Evolutionary conservation across 2,329 filamentous ascomycete genomes (phyloP).

Genomic region (Biscogniauxia marginata): DNA sequence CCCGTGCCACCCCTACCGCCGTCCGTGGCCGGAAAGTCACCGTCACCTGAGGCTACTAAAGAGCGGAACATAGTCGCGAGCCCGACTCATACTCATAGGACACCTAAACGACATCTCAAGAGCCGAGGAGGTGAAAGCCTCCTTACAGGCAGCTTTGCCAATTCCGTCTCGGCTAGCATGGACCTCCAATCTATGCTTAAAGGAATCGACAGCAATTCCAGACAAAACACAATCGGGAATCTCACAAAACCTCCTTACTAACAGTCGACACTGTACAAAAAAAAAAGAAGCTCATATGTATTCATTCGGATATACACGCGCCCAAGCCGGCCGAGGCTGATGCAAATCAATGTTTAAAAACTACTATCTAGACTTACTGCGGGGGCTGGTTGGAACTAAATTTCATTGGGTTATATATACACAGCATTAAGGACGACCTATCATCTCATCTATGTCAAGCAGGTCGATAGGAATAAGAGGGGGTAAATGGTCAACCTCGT

Average conservation of each 20-base stretch:
- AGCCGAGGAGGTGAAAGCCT: slow-evolving; percentile 32
- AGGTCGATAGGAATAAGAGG: neutral
- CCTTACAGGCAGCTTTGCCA: slow-evolving; percentile 21
- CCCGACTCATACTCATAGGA: slow-evolving; percentile 37
- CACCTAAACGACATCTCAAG: slow-evolving; percentile 24
- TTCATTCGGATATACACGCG: slow-evolving; percentile 2
- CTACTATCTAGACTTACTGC: neutral
- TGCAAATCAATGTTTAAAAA: neutral
- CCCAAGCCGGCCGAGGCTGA: neutral
- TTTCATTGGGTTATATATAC: neutral
- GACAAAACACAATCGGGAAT: slow-evolving; percentile 32
- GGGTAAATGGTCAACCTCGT: neutral
- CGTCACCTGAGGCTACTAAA: slow-evolving; percentile 18
- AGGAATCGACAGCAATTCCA: slow-evolving; percentile 35
- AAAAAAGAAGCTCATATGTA: slow-evolving; percentile 14
- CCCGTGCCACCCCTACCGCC: slow-evolving; percentile 56
- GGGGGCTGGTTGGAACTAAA: neutral
- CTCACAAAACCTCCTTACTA: slow-evolving; percentile 34
- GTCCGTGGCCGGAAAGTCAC: slow-evolving; percentile 24
- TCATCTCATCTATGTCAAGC: neutral
- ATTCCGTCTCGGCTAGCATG: slow-evolving; percentile 21
- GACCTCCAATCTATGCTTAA: slow-evolving; percentile 35
- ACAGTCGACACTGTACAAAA: slow-evolving; percentile 8
- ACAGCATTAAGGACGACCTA: neutral
- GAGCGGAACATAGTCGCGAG: slow-evolving; percentile 31